Evolutionary conservation across 768 basidiomycete genomes (phyloP), one percentile per base, ranked within the genome.

Genomic region (Boletus sensibilis): DNA sequence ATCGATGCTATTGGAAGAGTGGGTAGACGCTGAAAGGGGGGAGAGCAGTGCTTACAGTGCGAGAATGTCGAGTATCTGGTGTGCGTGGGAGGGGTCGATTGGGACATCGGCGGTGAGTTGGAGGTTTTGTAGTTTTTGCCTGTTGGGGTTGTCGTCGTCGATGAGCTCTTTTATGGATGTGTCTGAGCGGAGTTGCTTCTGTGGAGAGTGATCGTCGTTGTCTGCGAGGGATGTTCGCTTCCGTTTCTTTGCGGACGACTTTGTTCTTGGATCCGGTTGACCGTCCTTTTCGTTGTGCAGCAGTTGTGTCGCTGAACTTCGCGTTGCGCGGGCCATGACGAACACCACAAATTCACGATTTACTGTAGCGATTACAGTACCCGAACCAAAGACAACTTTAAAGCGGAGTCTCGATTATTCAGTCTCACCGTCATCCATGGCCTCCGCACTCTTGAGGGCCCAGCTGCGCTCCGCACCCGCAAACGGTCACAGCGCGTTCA

Each of bases 251-350:
- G 76, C 62, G 35, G 63, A 53, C 21, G 52, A 50, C 50, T 74
- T 76, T 64, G 61, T 63, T 50, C 67, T 67, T 48, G 52, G 60
- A 53, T 75, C 76, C 46, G 35, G 44, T 10, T 73, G 74, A 35
- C 47, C 53, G 45, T 59, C 58, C 16, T 29, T 29, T 68, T 77
- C 69, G 51, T 73, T 65, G 52, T 71, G 70, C 5, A 65, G 70
- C 5, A 65, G 33, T 39, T 73, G 75, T 47, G 77, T 68, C 42
- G 78, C 77, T 63, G 86, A 87, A 66, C 90, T 85, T 66, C 65
- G 65, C 70, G 90, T 91, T 68, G 89, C 82, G 62, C 90, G 80
- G 59, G 88, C 87, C 90, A 92, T 91, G 61, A 23, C 64, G 50
- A 23, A 52, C 39, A 57, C 50, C 56, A 35, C 34, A 16, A 49